Evolutionary conservation across 176 grass and related monocot genomes (phyloP).

Genomic region (Musa beccarii): DNA sequence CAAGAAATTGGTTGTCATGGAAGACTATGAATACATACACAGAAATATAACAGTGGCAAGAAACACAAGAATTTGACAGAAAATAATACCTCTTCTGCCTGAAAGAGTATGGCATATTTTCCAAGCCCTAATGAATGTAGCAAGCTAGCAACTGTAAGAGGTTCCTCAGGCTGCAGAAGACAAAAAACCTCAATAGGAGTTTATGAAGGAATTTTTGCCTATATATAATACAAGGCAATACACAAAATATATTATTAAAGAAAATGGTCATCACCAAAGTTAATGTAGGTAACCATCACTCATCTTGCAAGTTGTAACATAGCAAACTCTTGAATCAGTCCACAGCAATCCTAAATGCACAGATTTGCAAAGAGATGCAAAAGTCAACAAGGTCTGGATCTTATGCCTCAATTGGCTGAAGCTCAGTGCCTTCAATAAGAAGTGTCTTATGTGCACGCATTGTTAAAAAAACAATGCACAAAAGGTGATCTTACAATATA

Average conservation of each 20-base stretch:
- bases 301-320: not conserved
- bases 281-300: not conserved
- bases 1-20: too few relatives aligned
- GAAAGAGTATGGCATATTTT: slow-evolving; percentile 75
- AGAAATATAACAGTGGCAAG: too few relatives aligned
- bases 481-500: too few relatives aligned
- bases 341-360: not conserved
- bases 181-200: slow-evolving; percentile 8
- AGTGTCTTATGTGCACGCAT: not conserved
- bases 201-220: slow-evolving; percentile 1
- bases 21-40: too few relatives aligned
- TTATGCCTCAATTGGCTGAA: not conserved
- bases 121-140: slow-evolving; percentile 62
- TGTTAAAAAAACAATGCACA: not conserved
- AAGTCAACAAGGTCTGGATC: not conserved
- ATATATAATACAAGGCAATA: not conserved
- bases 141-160: slow-evolving; percentile 49
- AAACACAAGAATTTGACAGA: not conserved
- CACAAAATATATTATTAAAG: not conserved
- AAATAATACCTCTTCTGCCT: slow-evolving; percentile 75
- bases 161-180: slow-evolving; percentile 43
- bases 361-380: not conserved
- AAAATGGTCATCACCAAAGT: not conserved
- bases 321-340: not conserved
- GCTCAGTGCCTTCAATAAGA: not conserved